These are phyloP conservation scores for Podaxis sp. DNA, from an alignment of 768 basidiomycete species.

Conservation along the genomic window DNA sequence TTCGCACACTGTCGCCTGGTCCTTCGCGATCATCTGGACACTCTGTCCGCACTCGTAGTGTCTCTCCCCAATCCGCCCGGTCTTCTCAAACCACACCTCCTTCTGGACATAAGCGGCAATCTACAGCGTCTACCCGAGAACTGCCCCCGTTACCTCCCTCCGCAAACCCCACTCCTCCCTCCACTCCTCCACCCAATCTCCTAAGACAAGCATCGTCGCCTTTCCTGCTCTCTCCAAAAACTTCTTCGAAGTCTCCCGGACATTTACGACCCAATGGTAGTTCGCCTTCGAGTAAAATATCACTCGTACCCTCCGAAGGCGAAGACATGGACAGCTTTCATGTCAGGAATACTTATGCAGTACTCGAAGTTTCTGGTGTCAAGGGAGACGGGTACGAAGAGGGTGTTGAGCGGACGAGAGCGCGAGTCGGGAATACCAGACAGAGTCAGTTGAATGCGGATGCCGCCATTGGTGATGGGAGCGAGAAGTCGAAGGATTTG, in stretches of 20 bases:
- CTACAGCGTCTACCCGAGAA: constrained; percentile 24
- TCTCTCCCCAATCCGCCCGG: constrained; percentile 28
- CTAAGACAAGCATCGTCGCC: constrained; percentile 26
- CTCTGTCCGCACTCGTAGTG: constrained; percentile 21
- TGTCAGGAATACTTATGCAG: constrained; percentile 84
- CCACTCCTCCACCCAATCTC: constrained; percentile 24
- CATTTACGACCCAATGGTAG: constrained; percentile 17
- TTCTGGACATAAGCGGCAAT: constrained; percentile 18
- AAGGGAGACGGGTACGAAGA: constrained; percentile 94
- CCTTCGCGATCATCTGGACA: constrained; percentile 24
- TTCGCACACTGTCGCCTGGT: constrained; percentile 25
- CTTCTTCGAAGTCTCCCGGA: constrained; percentile 22
- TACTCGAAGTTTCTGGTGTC: constrained; percentile 87
- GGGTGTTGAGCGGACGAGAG: constrained; percentile 90
- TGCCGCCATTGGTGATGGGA: constrained; percentile 51
- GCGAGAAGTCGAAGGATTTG: constrained; percentile 65
- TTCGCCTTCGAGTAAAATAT: constrained; percentile 35
- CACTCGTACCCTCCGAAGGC: constrained; percentile 69
- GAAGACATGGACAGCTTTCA: constrained; percentile 83
- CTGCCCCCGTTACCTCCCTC: constrained; percentile 36
- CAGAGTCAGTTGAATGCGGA: constrained; percentile 52
- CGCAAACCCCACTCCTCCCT: constrained; percentile 24
- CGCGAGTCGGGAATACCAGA: constrained; percentile 32
- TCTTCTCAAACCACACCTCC: constrained; percentile 30
- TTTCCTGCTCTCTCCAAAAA: constrained; percentile 24